These are phyloP conservation scores for Verticillium klebahnii DNA, from an alignment of 2,329 filamentous ascomycete species.

Conservation along the genomic window DNA sequence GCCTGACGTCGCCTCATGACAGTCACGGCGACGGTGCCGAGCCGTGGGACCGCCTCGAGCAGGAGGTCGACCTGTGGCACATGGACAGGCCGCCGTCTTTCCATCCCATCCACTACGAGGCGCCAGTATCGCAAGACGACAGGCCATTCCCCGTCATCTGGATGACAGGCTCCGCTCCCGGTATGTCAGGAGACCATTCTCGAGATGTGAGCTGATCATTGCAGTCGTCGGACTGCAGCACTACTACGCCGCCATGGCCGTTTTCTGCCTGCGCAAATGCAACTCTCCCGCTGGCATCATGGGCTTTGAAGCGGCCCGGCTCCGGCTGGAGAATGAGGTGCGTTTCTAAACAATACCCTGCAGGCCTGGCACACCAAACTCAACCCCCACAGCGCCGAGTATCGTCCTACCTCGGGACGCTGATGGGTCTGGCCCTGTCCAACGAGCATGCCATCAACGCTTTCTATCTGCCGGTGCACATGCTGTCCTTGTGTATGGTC, in stretches of 20 bases:
- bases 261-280: slow-evolving; percentile 13
- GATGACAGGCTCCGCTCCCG: slow-evolving; percentile 26
- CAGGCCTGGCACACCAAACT: not conserved
- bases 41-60: slow-evolving; percentile 3
- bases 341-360: not conserved
- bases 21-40: not conserved
- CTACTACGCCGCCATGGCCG: slow-evolving; percentile 22
- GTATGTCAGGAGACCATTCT: slow-evolving; percentile 13
- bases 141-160: slow-evolving; percentile 28
- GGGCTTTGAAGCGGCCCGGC: slow-evolving; percentile 8
- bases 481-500: slow-evolving; percentile 15
- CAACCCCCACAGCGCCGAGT: not conserved
- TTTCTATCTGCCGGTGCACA: slow-evolving; percentile 16
- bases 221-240: slow-evolving; percentile 31
- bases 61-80: slow-evolving; percentile 23
- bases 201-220: not conserved
- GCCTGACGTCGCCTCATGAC: not conserved
- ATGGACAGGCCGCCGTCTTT: slow-evolving; percentile 22
- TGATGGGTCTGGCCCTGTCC: slow-evolving; percentile 16
- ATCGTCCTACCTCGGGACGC: slow-evolving; percentile 8
- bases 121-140: slow-evolving; percentile 15
- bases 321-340: slow-evolving; percentile 6
- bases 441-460: slow-evolving; percentile 15
- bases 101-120: slow-evolving; percentile 25
- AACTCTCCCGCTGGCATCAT: slow-evolving; percentile 4